Evolutionary conservation across 2,329 filamentous ascomycete genomes (phyloP), one percentile per base, ranked within the genome.

Genomic region (Claviceps africana): DNA sequence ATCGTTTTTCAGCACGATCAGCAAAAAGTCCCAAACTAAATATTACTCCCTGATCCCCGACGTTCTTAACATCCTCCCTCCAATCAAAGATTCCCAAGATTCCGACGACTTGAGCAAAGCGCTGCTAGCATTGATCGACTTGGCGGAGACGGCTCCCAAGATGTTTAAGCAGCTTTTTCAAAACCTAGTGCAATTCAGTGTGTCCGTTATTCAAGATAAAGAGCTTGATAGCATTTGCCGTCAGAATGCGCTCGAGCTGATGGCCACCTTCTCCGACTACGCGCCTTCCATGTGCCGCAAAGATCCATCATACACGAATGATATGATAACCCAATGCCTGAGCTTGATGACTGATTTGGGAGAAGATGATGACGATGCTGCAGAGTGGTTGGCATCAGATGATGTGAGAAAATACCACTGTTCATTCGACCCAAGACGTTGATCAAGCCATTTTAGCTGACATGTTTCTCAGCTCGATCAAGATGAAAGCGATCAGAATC

Each of bases 271-370:
- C 66, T 90, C 91, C 58, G 93, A 98, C 64, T 93, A 91, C 62
- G 86, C 88, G 1, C 89, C 93, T 4, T 85, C 85, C 39, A 91
- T 97, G 83, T 97, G 93, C 74, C 88, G 85, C 65, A 96, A 95
- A 66, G 91, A 98, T 64, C 70, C 82, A n/a, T 85, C 82, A 11
- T 98, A 94, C 70, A 93, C 90, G 2, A 83, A 80, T 55, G 89
- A 96, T 58, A 98, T 98, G 93, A 94, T 98, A 57, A 97, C 90
- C 1, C 93, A 98, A 68, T 98, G 93, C 67, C 73, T 98, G 59
- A 97, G 91, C 60, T 72, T 98, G 60, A 98, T 98, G 93, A 97
- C 93, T 4, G 93, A 98, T 65, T 84, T 98, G 55, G 93, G 90
- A 40, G 77, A 84, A 56, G 93, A 97, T 59, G 93, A 98, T 60